Conservation (phyloP, 2,329 filamentous ascomycete species). For the Stagonosporopsis rhizophila region DNA sequence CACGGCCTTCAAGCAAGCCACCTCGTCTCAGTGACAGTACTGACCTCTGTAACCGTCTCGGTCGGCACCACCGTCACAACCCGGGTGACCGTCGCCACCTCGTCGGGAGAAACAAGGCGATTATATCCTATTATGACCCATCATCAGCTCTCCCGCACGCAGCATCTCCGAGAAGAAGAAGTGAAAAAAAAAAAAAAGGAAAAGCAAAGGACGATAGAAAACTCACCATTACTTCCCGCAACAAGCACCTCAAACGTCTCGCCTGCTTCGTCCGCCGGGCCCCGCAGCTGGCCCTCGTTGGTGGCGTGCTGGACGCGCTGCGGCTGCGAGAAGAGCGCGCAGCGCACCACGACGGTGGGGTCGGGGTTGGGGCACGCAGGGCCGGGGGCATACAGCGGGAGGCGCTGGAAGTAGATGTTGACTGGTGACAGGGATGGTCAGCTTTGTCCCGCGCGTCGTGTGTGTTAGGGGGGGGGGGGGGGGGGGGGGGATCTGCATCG, state of each 20-base stretch:
- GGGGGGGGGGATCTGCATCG: too few species aligned
- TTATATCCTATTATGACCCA: background rate
- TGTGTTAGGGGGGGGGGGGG: too few species aligned
- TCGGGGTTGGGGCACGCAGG: conserved; percentile 26
- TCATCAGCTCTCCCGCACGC: too few species aligned
- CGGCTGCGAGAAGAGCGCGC: conserved; percentile 21
- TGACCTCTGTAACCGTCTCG: background rate
- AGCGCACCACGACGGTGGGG: conserved; percentile 17
- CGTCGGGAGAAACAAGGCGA: background rate
- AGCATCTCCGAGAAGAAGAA: too few species aligned
- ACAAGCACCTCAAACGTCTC: conserved; percentile 20
- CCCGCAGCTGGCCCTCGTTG: conserved; percentile 21
- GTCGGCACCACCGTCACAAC: background rate
- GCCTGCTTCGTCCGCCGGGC: conserved; percentile 17
- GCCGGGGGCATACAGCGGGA: conserved; percentile 18
- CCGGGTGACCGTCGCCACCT: background rate
- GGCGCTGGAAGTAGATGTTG: conserved; percentile 32
- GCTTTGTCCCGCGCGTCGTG: too few species aligned
- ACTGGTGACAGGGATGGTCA: too few species aligned
- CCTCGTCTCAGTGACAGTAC: background rate
- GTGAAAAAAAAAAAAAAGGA: too few species aligned
- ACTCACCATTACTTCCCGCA: conserved; percentile 26
- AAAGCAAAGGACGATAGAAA: too few species aligned
- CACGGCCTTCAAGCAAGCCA: too few species aligned
- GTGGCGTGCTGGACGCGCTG: conserved; percentile 4